Base-by-base conservation (phyloP, 768 basidiomycete genomes). In the Tubosaeta sp. region DNA sequence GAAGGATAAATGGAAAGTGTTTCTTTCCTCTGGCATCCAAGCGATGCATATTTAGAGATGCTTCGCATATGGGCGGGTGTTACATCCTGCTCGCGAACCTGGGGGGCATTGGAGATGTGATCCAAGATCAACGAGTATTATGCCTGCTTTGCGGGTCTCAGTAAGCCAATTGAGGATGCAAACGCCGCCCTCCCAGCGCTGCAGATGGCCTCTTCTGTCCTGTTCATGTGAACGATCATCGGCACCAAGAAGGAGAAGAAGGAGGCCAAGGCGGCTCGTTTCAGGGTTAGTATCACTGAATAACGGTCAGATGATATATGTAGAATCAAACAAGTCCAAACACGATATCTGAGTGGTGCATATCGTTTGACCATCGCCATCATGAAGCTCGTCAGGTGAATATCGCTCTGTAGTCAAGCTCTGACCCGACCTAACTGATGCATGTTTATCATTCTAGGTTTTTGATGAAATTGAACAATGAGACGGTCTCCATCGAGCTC, bases 391-490 rank as follows among this genome's bases (percentile, higher is more conserved):
- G 86, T 90, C 71, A 80, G 87, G 87, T 87, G 61, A 69, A 58
- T 62, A 30, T 52, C 16, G 44, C 44, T 32, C 25, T 24, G 27
- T 49, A 45, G 38, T 48, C 31, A 43, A 44, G 32, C 42, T 47
- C 51, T 56, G 19, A 50, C 42, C 39, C 46, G 45, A 52, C 46
- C 44, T 39, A 38, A 38, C 61, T 66, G 64, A 65, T 51, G 27
- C 39, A 35, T 22, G 32, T 50, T 54, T 36, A 42, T 56, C 31
- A 19, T 31, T 49, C 27, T 65, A 95, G 92, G 71, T 97, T 95
- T 76, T 82, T 96, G 78, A 99, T 98, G 95, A 99, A 98, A 80
- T 74, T 99, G 75, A 95, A 96, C 80, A 97, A 97, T 69, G 95
- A 99, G 79, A 94, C 95, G 56, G 94, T 97, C 60, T 92, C 94